Base-by-base conservation (phyloP, 73 alveolate genomes). In the Paramecium pentaurelia region DNA sequence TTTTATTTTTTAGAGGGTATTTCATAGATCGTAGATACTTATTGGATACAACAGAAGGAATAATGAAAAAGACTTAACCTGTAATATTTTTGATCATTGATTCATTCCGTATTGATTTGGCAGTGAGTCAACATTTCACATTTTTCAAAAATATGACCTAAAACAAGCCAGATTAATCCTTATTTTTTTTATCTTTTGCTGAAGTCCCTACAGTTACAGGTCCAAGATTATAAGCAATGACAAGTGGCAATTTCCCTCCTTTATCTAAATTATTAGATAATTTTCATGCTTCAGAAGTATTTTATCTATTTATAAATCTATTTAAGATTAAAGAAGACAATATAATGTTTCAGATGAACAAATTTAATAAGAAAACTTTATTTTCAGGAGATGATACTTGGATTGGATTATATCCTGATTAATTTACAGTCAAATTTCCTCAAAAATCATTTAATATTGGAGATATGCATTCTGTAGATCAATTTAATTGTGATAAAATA, bases 381-480 rank as follows among this genome's bases (percentile, higher is more conserved):
- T 95, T 93, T 42, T 68, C 92, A 32, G 99, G 99, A 36, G 99
- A 96, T 71, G 94, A 93, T 77, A 95, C 94, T 22, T 96, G 98
- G 97, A 86, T 92, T 9, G 96, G 77, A 30, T 89, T 96, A 60
- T 95, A 80, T 85, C 95, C 97, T 8, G 30, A 71, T 10, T 47
- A 40, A n/a, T 94, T 95, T 60, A 84, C 58, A 28, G 75, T 92
- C 14, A 75, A 68, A 45, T 93, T 60, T 64, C 96, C 95, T 7
- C 88, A 40, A 71, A 93, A 95, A 51, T 89, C 97, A 6, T 88
- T 92, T 30, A 93, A 96, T 71, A 97, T 93, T 11, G 20, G 47
- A 7, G 98, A 96, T 86, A 47, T 95, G 59, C 93, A 95, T 88
- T 64, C 97, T 16, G 22, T 68, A 12, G 70, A 54, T 54, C 5